Conservation (phyloP, 306 rosid species). For the Lathyrus sativus region DNA sequence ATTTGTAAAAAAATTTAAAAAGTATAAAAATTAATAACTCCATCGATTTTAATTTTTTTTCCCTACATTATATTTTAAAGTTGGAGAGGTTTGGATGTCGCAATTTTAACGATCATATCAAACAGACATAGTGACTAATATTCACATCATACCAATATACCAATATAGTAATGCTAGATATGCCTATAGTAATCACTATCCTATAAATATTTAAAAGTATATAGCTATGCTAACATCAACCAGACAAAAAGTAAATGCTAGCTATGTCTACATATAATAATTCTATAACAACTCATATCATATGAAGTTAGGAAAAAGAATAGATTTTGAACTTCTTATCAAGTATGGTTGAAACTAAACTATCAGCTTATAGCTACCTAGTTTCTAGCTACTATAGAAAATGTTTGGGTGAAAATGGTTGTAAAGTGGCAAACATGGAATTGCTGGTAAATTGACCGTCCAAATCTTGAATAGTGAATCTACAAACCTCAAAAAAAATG, state of each 20-base stretch:
- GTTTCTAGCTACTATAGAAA: background rate
- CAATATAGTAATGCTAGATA: background rate
- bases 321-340: background rate
- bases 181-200: background rate
- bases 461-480: background rate
- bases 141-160: background rate
- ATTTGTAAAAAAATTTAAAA: too few species aligned
- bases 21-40: too few species aligned
- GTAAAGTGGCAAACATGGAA: background rate
- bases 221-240: background rate
- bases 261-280: constrained; percentile 4
- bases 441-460: background rate
- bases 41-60: too few species aligned
- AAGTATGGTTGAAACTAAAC: background rate
- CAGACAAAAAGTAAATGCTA: background rate
- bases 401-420: background rate
- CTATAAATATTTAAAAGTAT: background rate
- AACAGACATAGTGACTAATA: background rate
- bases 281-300: background rate
- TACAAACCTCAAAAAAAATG: constrained; percentile 30
- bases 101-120: background rate
- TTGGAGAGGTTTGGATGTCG: background rate
- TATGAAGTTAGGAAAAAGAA: background rate
- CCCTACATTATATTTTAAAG: background rate
- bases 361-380: background rate